These are phyloP conservation scores for Conringia planisiliqua DNA, from an alignment of 345 rosid genomes.

Conservation along the genomic window DNA sequence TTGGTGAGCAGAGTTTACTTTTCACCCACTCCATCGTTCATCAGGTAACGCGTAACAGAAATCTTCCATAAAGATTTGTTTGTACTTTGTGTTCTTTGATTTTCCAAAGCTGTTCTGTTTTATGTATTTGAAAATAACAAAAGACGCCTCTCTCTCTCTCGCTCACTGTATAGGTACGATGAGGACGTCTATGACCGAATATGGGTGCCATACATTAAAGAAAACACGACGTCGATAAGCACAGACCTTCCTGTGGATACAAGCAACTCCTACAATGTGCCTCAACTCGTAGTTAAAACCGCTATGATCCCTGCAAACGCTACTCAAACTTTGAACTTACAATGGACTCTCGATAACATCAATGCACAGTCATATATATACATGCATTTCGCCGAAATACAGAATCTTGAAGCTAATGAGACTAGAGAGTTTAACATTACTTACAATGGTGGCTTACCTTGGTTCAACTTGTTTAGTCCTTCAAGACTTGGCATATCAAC, in stretches of 20 bases:
- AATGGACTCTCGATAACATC: background rate
- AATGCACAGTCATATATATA: slow-evolving; percentile 12
- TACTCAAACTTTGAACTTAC: background rate
- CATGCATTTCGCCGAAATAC: slow-evolving; percentile 42
- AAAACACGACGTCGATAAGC: background rate
- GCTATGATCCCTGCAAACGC: slow-evolving; percentile 22
- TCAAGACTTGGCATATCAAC: slow-evolving; percentile 7
- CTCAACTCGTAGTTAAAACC: slow-evolving; percentile 16
- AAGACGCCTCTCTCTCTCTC: background rate
- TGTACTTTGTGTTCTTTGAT: no score
- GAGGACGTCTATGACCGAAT: slow-evolving; percentile 38
- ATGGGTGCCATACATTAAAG: slow-evolving; percentile 19
- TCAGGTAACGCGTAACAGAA: background rate
- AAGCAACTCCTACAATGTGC: background rate
- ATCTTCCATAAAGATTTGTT: no score
- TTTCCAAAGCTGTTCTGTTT: background rate
- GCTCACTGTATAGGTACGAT: slow-evolving; percentile 22
- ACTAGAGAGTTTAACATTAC: slow-evolving; percentile 27
- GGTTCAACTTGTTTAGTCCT: slow-evolving; percentile 20
- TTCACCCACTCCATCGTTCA: background rate
- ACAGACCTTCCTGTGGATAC: background rate
- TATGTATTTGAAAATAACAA: background rate
- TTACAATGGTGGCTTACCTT: slow-evolving; percentile 1
- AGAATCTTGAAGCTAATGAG: slow-evolving; percentile 10
- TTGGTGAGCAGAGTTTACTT: background rate